Evolutionary conservation across 345 rosid genomes (phyloP).

Genomic region (Eucalyptus rudis): DNA sequence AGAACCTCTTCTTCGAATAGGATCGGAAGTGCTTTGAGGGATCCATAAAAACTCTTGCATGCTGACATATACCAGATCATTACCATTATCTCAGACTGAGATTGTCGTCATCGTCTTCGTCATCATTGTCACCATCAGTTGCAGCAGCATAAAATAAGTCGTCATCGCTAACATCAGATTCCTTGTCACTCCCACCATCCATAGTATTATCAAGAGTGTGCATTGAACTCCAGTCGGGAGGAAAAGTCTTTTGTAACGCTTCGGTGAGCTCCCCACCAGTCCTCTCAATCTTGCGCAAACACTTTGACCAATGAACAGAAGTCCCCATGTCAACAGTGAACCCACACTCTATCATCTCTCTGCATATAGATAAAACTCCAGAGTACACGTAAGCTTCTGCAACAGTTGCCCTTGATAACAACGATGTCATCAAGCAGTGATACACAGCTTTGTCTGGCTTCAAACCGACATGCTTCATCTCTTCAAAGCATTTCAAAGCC

Average conservation of each 20-base stretch:
- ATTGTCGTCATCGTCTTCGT: neutral
- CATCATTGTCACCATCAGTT: neutral
- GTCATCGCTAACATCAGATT: neutral
- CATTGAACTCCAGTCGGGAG: constrained; percentile 74
- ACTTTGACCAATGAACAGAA: constrained; percentile 86
- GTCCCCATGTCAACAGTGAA: constrained; percentile 90
- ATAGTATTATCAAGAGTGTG: constrained; percentile 13
- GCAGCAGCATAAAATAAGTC: constrained; percentile 2
- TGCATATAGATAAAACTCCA: constrained; percentile 42
- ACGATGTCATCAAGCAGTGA: constrained; percentile 82
- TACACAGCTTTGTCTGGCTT: constrained; percentile 86
- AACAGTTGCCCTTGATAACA: constrained; percentile 70
- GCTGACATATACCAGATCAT: neutral
- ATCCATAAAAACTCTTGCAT: neutral
- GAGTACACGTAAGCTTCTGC: constrained; percentile 66
- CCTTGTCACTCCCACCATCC: constrained; percentile 20
- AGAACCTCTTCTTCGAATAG: neutral
- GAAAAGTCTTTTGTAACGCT: constrained; percentile 85
- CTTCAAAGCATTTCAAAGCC: constrained; percentile 72
- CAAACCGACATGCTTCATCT: constrained; percentile 65
- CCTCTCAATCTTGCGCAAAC: constrained; percentile 74
- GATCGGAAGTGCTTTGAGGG: neutral
- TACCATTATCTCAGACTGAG: neutral
- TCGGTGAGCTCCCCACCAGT: constrained; percentile 88
- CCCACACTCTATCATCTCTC: constrained; percentile 67